Evolutionary conservation across 805 yeast species (phyloP).

Genomic region (Naumovozyma castellii): DNA sequence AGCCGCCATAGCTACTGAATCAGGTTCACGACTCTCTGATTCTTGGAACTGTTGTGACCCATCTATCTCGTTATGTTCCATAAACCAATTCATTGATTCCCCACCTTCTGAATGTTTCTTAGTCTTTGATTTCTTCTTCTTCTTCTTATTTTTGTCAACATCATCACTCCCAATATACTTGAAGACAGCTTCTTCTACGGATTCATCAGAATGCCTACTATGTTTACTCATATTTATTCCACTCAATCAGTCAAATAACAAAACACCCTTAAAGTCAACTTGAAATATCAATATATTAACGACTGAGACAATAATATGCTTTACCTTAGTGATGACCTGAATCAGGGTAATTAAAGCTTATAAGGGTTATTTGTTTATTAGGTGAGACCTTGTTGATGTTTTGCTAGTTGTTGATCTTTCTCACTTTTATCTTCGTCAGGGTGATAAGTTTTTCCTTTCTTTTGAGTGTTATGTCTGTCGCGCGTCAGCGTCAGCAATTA

Average conservation of each 20-base stretch:
- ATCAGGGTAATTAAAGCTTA: constrained; percentile 3
- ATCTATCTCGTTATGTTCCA: constrained; percentile 13
- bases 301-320: too few species aligned
- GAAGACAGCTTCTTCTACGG: constrained; percentile 74
- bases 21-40: constrained; percentile 6
- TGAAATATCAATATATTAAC: too few species aligned
- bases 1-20: constrained; percentile 27
- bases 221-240: neutral
- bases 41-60: constrained; percentile 4
- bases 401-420: neutral
- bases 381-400: neutral
- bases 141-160: constrained; percentile 6
- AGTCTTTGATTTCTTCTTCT: constrained; percentile 5
- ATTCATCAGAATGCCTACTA: constrained; percentile 15
- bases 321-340: too few species aligned
- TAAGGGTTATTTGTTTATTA: neutral
- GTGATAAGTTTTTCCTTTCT: neutral
- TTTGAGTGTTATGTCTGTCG: neutral
- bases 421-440: too few species aligned
- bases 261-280: too few species aligned
- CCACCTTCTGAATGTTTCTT: constrained; percentile 7
- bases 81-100: constrained; percentile 18
- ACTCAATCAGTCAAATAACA: neutral
- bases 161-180: constrained; percentile 50
- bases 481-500: too few species aligned